Base-by-base conservation (phyloP, 1,284 basidiomycete genomes). In the Moesziomyces sp. region DNA sequence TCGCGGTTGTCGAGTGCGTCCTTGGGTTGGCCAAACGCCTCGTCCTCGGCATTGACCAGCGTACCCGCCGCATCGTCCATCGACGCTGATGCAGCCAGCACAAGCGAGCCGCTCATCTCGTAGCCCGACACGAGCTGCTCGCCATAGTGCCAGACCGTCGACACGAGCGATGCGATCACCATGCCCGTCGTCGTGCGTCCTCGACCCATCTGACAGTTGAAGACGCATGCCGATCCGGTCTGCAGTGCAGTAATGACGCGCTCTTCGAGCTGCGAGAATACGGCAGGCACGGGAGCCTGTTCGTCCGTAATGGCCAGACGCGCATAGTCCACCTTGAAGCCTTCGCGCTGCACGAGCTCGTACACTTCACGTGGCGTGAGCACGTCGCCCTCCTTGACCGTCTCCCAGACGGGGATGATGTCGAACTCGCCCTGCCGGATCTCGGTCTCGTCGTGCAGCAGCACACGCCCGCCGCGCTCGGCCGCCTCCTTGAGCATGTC, bases 381-480 rank as follows among this genome's bases (percentile, higher is more conserved):
- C 69, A 99, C 93, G 65, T 99, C 94, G 24, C 88, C 87, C 62
- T 93, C 91, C 3, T 88, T 86, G 26, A 95, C 90, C 7, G 88
- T 89, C 85, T 96, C 93, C 95, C 94, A 97, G 33, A 87, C 85
- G 6, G 83, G 83, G n/a, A 84, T 74, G 18, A 86, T 83, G 19
- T 82, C 89, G 85, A 95, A 99, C 3, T 90, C 88, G 1, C 96
- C 96, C 0, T 94, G 92, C 30, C 92, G 89, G 65, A 94, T 94
- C 84, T 97, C 94, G 19, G 96, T 89, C 85, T 99, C 97, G 81
- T 99, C 97, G 76, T 99, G 97, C 33, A 86, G 68, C 19, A 99
- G 86, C 40, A 99, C 89, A 30, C 93, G 89, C 3, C 95, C 94
- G 28, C 88, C 86, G n/a, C 90, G 89, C 53, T 87, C 85, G 48